These are phyloP conservation scores for Paramecium biaurelia DNA, from an alignment of 73 alveolate species.

Conservation along the genomic window DNA sequence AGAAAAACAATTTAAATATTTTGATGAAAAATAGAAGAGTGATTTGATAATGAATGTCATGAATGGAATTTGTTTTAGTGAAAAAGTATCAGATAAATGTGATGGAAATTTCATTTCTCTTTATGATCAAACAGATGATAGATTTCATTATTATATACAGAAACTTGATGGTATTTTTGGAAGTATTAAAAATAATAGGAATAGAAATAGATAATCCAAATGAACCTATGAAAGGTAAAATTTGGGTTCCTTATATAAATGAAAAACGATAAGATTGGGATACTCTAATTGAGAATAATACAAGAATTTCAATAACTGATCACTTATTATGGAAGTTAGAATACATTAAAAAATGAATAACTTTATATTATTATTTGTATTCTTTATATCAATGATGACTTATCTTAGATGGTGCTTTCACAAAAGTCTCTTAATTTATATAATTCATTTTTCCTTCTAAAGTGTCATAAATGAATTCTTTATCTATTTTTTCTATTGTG, in stretches of 20 bases:
- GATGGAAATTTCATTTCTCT: slow-evolving; percentile 78
- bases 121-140: slow-evolving; percentile 62
- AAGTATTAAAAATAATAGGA: slow-evolving; percentile 26
- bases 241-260: slow-evolving; percentile 82
- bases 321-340: slow-evolving; percentile 70
- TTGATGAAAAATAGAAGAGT: slow-evolving; percentile 43
- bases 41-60: slow-evolving; percentile 54
- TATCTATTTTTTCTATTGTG: slow-evolving; percentile 3
- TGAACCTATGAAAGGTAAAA: slow-evolving; percentile 69
- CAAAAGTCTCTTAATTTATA: neutral
- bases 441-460: neutral
- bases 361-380: neutral
- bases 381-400: neutral
- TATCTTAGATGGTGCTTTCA: slow-evolving; percentile 2
- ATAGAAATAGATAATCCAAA: slow-evolving; percentile 72
- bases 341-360: neutral
- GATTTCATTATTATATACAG: slow-evolving; percentile 72
- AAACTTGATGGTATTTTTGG: slow-evolving; percentile 47
- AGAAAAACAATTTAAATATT: neutral
- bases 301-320: slow-evolving; percentile 66
- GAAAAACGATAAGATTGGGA: slow-evolving; percentile 74
- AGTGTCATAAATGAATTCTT: neutral
- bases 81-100: slow-evolving; percentile 66
- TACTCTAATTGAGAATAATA: slow-evolving; percentile 62
- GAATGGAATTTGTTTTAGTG: slow-evolving; percentile 74